Evolutionary conservation across 768 basidiomycete genomes (phyloP).

Genomic region (Lactarius hatsudake): DNA sequence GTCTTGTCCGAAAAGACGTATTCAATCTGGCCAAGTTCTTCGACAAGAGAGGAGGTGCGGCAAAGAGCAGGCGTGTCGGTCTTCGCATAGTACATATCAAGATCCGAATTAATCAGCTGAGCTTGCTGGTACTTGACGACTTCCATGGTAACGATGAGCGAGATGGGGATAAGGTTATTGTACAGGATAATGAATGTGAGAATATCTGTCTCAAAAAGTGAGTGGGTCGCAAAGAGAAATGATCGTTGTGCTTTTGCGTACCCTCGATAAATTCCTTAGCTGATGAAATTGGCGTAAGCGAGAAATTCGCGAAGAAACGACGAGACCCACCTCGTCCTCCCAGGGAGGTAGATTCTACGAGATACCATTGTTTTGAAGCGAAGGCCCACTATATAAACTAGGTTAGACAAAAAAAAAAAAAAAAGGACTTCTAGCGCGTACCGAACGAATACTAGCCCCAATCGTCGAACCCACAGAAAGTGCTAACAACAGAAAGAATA

Average conservation of each 20-base stretch:
- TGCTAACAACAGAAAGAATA: constrained; percentile 84
- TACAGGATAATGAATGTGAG: constrained; percentile 98
- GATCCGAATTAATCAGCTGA: constrained; percentile 92
- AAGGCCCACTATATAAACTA: constrained; percentile 68
- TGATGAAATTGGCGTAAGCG: constrained; percentile 30
- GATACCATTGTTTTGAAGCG: constrained; percentile 86
- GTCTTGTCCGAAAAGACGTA: constrained; percentile 96
- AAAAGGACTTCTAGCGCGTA: constrained; percentile 34
- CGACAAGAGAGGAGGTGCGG: constrained; percentile 96
- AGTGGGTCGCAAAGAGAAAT: not conserved
- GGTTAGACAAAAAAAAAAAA: not conserved
- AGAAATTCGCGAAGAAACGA: constrained; percentile 10
- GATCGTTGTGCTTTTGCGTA: constrained; percentile 32
- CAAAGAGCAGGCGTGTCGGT: constrained; percentile 97
- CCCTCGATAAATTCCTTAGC: constrained; percentile 84
- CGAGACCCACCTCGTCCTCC: constrained; percentile 52
- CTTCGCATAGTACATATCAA: constrained; percentile 96
- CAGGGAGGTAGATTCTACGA: constrained; percentile 60
- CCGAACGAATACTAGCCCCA: constrained; percentile 84
- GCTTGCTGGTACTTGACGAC: constrained; percentile 99
- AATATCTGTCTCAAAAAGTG: constrained; percentile 58
- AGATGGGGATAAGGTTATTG: constrained; percentile 99
- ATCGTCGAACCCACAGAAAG: constrained; percentile 90
- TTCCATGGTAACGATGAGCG: constrained; percentile 99
- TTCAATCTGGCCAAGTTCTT: constrained; percentile 97